Evolutionary conservation across 2,329 filamentous ascomycete species (phyloP).

Genomic region (Neonectria coccinea): DNA sequence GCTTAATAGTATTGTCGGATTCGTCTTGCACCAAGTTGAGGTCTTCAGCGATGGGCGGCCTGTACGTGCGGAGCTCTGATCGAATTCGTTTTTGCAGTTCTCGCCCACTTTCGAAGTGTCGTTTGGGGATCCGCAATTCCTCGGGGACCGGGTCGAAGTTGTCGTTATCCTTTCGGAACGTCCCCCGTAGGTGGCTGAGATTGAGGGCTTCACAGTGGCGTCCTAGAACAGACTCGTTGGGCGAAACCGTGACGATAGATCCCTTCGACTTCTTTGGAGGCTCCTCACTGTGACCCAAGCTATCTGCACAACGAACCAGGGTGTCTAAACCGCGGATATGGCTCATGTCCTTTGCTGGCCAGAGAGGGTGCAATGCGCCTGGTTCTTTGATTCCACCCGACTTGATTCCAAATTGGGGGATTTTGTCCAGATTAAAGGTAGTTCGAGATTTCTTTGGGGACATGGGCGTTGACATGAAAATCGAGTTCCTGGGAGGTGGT

Average conservation of each 20-base stretch:
- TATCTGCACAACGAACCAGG: background rate
- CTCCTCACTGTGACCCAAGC: slow-evolving; percentile 10
- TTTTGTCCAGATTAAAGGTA: slow-evolving; percentile 46
- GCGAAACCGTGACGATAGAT: slow-evolving; percentile 54
- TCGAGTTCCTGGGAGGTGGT: slow-evolving; percentile 50
- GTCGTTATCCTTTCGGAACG: slow-evolving; percentile 49
- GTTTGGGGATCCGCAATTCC: slow-evolving; percentile 65
- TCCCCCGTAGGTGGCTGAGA: slow-evolving; percentile 43
- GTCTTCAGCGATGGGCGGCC: slow-evolving; percentile 8
- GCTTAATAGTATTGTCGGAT: slow-evolving; percentile 29
- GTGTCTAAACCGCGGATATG: slow-evolving; percentile 68
- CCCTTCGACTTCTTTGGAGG: slow-evolving; percentile 63
- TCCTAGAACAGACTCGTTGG: slow-evolving; percentile 58
- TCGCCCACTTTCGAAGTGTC: slow-evolving; percentile 69
- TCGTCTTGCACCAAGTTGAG: slow-evolving; percentile 53
- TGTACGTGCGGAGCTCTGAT: slow-evolving; percentile 56
- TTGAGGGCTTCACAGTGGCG: slow-evolving; percentile 44
- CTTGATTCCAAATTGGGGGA: slow-evolving; percentile 59
- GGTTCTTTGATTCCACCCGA: slow-evolving; percentile 68
- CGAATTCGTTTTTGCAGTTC: slow-evolving; percentile 64
- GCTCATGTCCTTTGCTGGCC: slow-evolving; percentile 74
- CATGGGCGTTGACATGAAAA: slow-evolving; percentile 66
- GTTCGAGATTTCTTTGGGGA: slow-evolving; percentile 60
- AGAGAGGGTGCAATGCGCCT: slow-evolving; percentile 74
- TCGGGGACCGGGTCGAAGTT: slow-evolving; percentile 59